Evolutionary conservation across 495 filamentous ascomycete genomes (phyloP).

Genomic region (Astrothelium subdiscretum): DNA sequence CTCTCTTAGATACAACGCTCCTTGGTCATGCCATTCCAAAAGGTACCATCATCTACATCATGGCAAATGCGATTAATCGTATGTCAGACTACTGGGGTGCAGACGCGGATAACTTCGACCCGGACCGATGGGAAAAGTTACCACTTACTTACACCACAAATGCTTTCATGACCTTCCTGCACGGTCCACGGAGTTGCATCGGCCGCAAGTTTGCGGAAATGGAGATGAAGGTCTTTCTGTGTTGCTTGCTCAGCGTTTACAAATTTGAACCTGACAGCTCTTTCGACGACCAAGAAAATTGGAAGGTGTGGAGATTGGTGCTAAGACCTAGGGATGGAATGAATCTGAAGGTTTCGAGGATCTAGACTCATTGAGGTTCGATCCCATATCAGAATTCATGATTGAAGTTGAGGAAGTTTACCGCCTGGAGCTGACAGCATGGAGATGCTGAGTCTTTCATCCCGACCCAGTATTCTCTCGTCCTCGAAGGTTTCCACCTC

Average conservation of each 20-base stretch:
- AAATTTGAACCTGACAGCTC: conserved; percentile 25
- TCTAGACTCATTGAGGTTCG: conserved; percentile 2
- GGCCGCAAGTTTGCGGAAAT: conserved; percentile 62
- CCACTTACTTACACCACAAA: conserved; percentile 23
- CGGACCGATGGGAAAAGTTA: conserved; percentile 30
- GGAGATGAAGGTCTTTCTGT: conserved; percentile 37
- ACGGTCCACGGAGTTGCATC: conserved; percentile 38
- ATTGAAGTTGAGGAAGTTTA: too few species aligned
- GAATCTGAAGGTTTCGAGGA: conserved; percentile 29
- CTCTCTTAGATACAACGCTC: conserved; percentile 52
- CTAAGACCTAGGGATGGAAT: conserved; percentile 40
- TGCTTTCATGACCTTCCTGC: conserved; percentile 31
- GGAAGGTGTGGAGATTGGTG: conserved; percentile 45
- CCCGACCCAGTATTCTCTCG: too few species aligned
- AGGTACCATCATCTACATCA: conserved; percentile 39
- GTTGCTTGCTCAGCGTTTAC: conserved; percentile 16
- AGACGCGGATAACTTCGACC: conserved; percentile 32
- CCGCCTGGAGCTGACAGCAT: too few species aligned
- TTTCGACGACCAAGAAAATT: conserved; percentile 36
- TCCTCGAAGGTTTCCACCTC: too few species aligned
- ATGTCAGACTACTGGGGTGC: conserved; percentile 26
- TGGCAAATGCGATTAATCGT: conserved; percentile 34
- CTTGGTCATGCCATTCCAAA: conserved; percentile 41
- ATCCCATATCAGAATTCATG: not conserved
- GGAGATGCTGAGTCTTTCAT: too few species aligned